phyloP scores from a whole-genome alignment of 176 grass and related monocot species.

The Rhipidocladum racemiflorum region DNA sequence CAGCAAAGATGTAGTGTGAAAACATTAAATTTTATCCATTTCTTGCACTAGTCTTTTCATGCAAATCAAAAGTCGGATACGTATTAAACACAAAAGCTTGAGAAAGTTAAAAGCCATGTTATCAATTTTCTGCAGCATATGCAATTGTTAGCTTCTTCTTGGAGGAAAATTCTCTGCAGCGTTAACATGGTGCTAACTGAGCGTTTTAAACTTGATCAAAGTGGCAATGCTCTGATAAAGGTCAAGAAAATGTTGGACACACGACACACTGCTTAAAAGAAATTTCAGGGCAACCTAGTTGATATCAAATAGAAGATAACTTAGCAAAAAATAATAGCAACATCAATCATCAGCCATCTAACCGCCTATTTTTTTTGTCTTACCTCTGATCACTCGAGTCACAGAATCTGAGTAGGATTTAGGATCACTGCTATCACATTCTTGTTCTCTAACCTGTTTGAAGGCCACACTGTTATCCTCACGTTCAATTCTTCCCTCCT shows the following conservation, averaged over 20 bases:
- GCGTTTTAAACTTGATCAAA: constrained; percentile 29
- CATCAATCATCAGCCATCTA: neutral
- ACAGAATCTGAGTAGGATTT: constrained; percentile 43
- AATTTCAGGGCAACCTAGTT: constrained; percentile 16
- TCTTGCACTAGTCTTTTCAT: constrained; percentile 6
- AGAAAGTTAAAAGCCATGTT: constrained; percentile 9
- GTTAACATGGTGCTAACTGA: constrained; percentile 29
- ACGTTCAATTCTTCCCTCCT: constrained; percentile 27
- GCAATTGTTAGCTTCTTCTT: constrained; percentile 10
- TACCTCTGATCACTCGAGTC: constrained; percentile 57
- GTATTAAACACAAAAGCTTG: constrained; percentile 10
- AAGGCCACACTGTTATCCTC: constrained; percentile 34
- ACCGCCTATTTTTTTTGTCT: constrained; percentile 24
- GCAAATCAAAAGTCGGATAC: constrained; percentile 8
- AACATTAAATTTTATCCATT: constrained; percentile 1
- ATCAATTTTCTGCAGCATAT: neutral
- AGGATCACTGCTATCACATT: constrained; percentile 52
- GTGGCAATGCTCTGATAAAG: constrained; percentile 11
- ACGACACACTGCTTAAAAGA: constrained; percentile 4
- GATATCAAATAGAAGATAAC: neutral
- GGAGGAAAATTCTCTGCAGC: neutral
- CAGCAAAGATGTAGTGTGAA: constrained; percentile 15
- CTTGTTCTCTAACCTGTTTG: constrained; percentile 47
- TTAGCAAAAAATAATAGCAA: constrained; percentile 17
- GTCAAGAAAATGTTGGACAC: neutral